Conservation (phyloP, 805 yeast species). For the Cyberlindnera euphorbiiphila region DNA sequence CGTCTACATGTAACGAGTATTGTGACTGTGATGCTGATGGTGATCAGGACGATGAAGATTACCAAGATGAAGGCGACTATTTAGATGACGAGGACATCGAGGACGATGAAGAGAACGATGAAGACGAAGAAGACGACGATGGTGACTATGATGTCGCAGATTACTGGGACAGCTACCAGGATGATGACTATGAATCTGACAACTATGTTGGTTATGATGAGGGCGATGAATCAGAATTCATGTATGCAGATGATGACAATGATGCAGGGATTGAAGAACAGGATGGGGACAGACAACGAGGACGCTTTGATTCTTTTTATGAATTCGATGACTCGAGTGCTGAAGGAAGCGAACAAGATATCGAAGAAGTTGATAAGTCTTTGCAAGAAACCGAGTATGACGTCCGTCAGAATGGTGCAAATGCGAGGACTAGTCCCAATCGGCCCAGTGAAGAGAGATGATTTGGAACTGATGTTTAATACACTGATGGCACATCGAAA, state of each 20-base stretch:
- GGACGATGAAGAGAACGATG: conserved; percentile 27
- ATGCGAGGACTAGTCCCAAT: conserved; percentile 8
- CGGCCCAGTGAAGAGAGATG: conserved; percentile 9
- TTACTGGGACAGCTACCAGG: conserved; percentile 25
- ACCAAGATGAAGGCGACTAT: conserved; percentile 12
- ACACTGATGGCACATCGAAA: not conserved
- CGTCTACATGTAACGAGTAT: conserved; percentile 9
- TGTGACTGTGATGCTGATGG: conserved; percentile 11
- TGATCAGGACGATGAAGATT: conserved; percentile 7
- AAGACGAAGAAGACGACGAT: conserved; percentile 15
- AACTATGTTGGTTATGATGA: conserved; percentile 25
- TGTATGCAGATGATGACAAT: conserved; percentile 19
- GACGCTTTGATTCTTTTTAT: no score
- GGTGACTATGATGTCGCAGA: conserved; percentile 12
- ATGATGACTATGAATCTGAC: conserved; percentile 10
- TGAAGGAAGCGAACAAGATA: not conserved
- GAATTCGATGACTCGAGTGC: not conserved
- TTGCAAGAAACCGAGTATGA: no score
- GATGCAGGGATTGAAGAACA: no score
- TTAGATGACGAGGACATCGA: conserved; percentile 24
- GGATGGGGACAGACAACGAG: no score
- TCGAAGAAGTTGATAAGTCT: conserved; percentile 6
- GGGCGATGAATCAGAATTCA: conserved; percentile 3
- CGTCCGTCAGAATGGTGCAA: no score
- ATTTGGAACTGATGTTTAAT: conserved; percentile 5